Conservation (phyloP, 2,329 filamentous ascomycete species). For the Neobulgaria alba region DNA sequence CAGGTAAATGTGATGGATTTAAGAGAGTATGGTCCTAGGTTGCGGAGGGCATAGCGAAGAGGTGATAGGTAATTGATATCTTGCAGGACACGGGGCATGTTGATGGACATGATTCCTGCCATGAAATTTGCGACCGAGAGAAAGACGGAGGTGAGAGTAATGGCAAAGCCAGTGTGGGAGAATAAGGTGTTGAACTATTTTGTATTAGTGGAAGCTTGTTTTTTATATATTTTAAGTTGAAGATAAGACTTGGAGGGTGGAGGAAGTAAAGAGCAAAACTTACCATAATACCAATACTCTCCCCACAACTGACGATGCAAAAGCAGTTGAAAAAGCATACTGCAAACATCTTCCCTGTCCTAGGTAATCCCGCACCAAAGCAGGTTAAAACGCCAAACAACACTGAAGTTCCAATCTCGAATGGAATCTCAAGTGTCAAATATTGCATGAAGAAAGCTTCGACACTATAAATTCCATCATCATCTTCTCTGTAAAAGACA, state of each 20-base stretch:
- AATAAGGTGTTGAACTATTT: slow-evolving; percentile 64
- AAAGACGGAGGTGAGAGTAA: slow-evolving; percentile 63
- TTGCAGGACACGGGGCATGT: slow-evolving; percentile 57
- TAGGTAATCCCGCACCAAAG: slow-evolving; percentile 56
- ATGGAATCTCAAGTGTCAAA: slow-evolving; percentile 61
- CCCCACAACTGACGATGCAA: slow-evolving; percentile 65
- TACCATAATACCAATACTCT: slow-evolving; percentile 63
- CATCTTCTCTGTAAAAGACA: slow-evolving; percentile 70
- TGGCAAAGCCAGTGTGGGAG: slow-evolving; percentile 64
- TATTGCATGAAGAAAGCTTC: slow-evolving; percentile 66
- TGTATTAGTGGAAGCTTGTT: neutral
- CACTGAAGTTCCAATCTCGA: slow-evolving; percentile 57
- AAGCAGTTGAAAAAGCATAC: slow-evolving; percentile 61
- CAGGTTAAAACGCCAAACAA: slow-evolving; percentile 57
- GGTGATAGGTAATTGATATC: slow-evolving; percentile 65
- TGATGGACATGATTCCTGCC: slow-evolving; percentile 61
- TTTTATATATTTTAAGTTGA: neutral
- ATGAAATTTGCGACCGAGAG: slow-evolving; percentile 64
- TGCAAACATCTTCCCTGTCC: slow-evolving; percentile 57
- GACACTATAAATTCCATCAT: slow-evolving; percentile 62
- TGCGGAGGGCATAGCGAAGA: slow-evolving; percentile 59
- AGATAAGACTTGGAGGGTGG: neutral
- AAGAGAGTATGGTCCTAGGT: slow-evolving; percentile 58
- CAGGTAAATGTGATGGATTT: slow-evolving; percentile 55
- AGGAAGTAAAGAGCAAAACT: neutral